Evolutionary conservation across 169 alveolate genomes (phyloP), one percentile per base, ranked within the genome.

Genomic region (Cryptosporidium sp.): DNA sequence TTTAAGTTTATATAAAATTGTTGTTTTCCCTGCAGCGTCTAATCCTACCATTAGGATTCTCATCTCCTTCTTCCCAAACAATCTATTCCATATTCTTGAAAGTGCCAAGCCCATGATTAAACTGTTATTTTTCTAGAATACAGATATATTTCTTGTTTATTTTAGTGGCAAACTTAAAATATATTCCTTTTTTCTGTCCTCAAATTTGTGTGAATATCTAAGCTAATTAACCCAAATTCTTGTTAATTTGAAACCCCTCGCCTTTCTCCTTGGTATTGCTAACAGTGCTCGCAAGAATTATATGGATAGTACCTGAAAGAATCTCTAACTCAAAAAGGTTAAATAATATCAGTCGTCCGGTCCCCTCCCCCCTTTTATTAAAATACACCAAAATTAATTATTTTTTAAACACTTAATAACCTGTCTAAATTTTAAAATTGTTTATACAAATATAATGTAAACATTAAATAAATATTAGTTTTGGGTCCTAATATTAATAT

Each of bases 1-100:
- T 91, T 97, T 97, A 84, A 98, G 94, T 91, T 97, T 97, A 96
- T 97, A 96, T 73, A 97, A 94, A 84, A 98, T 98, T 35, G 99
- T 97, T 70, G 99, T 97, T 93, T 98, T 98, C 14, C 99, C 99
- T 23, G 99, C 99, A 61, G 98, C 98, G 93, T 98, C 99, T 45
- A 97, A 95, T 58, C 99, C 99, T 61, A 98, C 97, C 93, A 98
- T 97, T 69, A 98, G 95, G 52, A 97, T 97, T 84, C 99, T 95
- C 95, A 96, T 96, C 74, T 97, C 99, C 94, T 94, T 96, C 94
- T 97, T 96, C 62, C 98, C 97, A 75, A 96, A 93, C 84, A 96
- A 91, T 55, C 97, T 94, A 80, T 92, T 62, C 92, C 94, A 94
- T 69, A 97, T 75, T 89, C 95, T 92, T 69, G 96, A 92, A 84